These are phyloP conservation scores for Rhizopogon sp. DNA, from an alignment of 768 basidiomycete species.

Conservation along the genomic window DNA sequence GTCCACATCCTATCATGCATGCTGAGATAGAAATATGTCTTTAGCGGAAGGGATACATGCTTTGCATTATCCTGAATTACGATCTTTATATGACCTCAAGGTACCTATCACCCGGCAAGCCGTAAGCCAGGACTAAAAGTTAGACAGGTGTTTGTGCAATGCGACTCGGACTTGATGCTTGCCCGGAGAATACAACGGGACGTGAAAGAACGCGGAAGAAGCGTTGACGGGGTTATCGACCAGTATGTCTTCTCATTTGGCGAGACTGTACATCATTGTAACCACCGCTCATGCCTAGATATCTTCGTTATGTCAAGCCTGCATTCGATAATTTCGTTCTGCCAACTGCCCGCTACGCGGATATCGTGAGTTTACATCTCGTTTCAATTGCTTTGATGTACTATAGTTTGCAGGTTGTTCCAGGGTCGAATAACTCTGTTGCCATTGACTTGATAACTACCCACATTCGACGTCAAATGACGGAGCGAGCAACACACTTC, in stretches of 20 bases:
- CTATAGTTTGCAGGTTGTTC: constrained; percentile 72
- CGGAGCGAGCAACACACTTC: constrained; percentile 71
- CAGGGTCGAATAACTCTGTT: constrained; percentile 82
- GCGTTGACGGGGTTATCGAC: constrained; percentile 82
- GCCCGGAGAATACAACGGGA: constrained; percentile 88
- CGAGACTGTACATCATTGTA: background rate
- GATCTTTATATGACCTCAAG: constrained; percentile 89
- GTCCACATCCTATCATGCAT: background rate
- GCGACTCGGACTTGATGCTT: constrained; percentile 96
- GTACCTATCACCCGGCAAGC: constrained; percentile 28
- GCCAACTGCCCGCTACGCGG: constrained; percentile 82
- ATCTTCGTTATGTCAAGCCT: constrained; percentile 92
- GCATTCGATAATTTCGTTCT: constrained; percentile 92
- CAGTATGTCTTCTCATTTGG: constrained; percentile 47
- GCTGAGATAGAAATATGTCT: background rate
- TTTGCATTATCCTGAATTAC: constrained; percentile 70
- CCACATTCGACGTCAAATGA: constrained; percentile 81
- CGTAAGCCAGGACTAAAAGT: background rate
- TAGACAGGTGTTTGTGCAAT: constrained; percentile 78
- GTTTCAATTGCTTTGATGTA: background rate
- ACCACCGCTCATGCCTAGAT: constrained; percentile 39
- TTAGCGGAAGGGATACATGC: constrained; percentile 90
- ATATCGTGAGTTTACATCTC: constrained; percentile 55
- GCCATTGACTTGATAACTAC: constrained; percentile 93
- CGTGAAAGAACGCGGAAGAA: constrained; percentile 80